Evolutionary conservation across 805 yeast genomes (phyloP).

Genomic region (Ogataea angusta): DNA sequence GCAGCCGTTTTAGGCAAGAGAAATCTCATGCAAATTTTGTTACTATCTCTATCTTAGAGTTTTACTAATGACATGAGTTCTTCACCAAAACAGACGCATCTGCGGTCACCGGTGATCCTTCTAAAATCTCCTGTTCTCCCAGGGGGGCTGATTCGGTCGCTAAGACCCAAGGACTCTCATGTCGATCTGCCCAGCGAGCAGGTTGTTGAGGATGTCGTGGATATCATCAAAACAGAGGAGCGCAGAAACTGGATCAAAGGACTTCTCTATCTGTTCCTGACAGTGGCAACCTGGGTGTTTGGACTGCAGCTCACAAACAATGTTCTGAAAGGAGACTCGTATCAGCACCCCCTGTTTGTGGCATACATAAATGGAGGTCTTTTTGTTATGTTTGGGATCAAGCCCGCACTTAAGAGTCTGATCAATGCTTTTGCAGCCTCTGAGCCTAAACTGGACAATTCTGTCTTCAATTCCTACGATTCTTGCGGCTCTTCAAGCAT

Average conservation of each 20-base stretch:
- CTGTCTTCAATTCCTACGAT: constrained; percentile 2
- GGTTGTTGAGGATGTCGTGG: constrained; percentile 30
- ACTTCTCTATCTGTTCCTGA: constrained; percentile 37
- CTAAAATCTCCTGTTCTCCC: constrained; percentile 17
- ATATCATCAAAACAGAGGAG: constrained; percentile 37
- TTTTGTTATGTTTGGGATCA: constrained; percentile 44
- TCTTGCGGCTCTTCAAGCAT: constrained; percentile 4
- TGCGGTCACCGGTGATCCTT: constrained; percentile 22
- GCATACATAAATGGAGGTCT: constrained; percentile 47
- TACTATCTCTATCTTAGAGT: neutral
- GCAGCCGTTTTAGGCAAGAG: neutral
- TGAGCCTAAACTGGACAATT: neutral
- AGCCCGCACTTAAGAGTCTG: constrained; percentile 27
- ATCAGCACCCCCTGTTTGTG: constrained; percentile 46
- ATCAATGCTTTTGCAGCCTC: constrained; percentile 5
- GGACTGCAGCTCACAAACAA: constrained; percentile 48
- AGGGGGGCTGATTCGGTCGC: constrained; percentile 17
- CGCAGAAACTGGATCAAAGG: constrained; percentile 43
- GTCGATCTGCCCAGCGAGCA: constrained; percentile 21
- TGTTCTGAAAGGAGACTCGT: constrained; percentile 46
- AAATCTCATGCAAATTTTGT: neutral
- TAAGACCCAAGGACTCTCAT: constrained; percentile 12
- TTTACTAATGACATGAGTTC: constrained; percentile 6
- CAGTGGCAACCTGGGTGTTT: constrained; percentile 45
- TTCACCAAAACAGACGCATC: neutral